These are phyloP conservation scores for Digitaria exilis DNA, from an alignment of 202 grass and related monocot genomes.

Conservation along the genomic window DNA sequence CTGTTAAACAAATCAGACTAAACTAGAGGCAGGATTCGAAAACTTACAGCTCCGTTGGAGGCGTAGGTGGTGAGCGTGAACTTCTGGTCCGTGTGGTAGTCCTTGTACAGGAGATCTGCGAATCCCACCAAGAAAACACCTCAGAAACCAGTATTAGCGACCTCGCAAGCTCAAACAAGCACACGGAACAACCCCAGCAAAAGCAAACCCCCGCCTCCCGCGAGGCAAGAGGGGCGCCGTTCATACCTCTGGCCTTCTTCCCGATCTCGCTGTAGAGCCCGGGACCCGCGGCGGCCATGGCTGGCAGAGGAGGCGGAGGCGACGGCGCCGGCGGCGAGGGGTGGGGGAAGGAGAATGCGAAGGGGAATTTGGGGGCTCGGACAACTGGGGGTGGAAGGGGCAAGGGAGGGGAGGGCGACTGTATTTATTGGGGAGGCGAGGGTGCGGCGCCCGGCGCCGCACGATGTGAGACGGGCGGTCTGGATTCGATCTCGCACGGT, in stretches of 20 bases:
- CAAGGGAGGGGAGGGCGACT: background rate
- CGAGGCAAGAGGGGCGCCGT: background rate
- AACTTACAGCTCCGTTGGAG: constrained; percentile 70
- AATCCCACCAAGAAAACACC: background rate
- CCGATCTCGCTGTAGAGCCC: constrained; percentile 84
- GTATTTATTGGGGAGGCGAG: constrained; percentile 25
- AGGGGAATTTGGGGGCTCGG: constrained; percentile 10
- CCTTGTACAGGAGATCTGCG: constrained; percentile 87
- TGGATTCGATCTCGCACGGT: background rate
- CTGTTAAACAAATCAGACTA: background rate
- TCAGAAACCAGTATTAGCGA: constrained; percentile 14
- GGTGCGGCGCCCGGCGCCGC: background rate
- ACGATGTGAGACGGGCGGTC: background rate
- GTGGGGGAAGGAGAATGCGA: background rate
- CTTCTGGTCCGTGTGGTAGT: constrained; percentile 81
- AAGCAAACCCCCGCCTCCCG: background rate
- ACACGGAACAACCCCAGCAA: constrained; percentile 13
- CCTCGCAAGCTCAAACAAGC: background rate
- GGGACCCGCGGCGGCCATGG: constrained; percentile 50
- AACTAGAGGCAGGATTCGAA: background rate
- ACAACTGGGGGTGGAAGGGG: background rate
- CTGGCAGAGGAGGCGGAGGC: background rate
- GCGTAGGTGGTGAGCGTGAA: constrained; percentile 78
- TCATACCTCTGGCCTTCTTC: constrained; percentile 74
- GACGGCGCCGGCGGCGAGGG: background rate